Evolutionary conservation across 2,329 filamentous ascomycete genomes (phyloP), one percentile per base, ranked within the genome.

Genomic region (Aspergillus hiratsukae): DNA sequence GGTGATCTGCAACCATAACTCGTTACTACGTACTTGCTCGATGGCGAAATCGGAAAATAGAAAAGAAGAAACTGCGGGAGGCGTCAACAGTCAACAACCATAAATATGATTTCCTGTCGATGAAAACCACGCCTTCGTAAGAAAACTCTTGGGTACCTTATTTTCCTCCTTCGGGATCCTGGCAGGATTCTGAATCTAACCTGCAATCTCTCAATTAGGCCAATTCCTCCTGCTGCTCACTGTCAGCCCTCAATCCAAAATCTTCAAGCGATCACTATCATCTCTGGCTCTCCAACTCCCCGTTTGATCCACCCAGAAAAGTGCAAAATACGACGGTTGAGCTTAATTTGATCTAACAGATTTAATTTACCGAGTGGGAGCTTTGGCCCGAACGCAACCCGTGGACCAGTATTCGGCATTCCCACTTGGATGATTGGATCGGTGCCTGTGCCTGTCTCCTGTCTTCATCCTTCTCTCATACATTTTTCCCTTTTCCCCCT

Each of bases 1-100:
- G 28, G 31, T 53, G 61, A 64, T 64, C 62, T 56, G 50, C 58
- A 58, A 40, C 9, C 55, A 54, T 35, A 35, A 50, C 49, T 23
- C 11, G 29, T 25, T 43, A 23, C n/a, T 29, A 41, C 27, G 37
- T 17, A 31, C 11, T 27, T 19, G 51, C 19, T 53, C 25, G 27
- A 48, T 14, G 27, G 48, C 48, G 17, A 19, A 49, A 35, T 29
- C 14, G 27, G 48, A 21, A 31, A 29, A 19, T 19, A 50, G 19
- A 35, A 53, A 55, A 55, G 48, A 60, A 43, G 23, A 29, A 37
- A 9, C 5, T 23, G 41, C 8, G 21, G 43, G 43, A 46, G 23
- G 43, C 43, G 23, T 14, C 5, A 46, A 14, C 10, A 21, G 19
- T 46, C 21, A 46, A 46, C 43, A 46, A 19, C 19, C 43, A 46